These are phyloP conservation scores for Botrytis porri DNA, from an alignment of 2,329 filamentous ascomycete species.

Conservation along the genomic window DNA sequence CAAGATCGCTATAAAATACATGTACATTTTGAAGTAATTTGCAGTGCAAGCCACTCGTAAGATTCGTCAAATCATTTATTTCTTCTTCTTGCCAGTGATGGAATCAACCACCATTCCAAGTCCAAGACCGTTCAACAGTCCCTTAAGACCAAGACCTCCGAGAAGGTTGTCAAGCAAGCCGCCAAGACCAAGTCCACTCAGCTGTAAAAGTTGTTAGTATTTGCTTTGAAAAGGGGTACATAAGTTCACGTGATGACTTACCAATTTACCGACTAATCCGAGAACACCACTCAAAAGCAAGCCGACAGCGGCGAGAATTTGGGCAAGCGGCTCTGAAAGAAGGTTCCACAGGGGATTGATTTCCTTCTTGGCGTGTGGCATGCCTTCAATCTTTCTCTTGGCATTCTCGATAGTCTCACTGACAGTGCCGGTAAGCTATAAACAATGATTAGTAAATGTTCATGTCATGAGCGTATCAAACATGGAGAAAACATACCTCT, in stretches of 20 bases:
- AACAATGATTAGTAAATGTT: conserved; percentile 33
- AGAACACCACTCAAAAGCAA: conserved; percentile 79
- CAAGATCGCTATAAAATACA: conserved; percentile 16
- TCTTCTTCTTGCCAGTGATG: conserved; percentile 47
- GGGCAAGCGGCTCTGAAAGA: conserved; percentile 76
- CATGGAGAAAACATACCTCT: conserved; percentile 50
- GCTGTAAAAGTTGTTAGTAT: conserved; percentile 15
- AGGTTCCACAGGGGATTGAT: conserved; percentile 87
- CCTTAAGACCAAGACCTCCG: conserved; percentile 72
- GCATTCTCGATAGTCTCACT: conserved; percentile 81
- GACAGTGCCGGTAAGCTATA: conserved; percentile 68
- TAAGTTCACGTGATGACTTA: conserved; percentile 33
- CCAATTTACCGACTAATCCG: conserved; percentile 74
- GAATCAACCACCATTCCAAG: conserved; percentile 47
- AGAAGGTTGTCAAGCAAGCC: conserved; percentile 76
- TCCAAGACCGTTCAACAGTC: conserved; percentile 71
- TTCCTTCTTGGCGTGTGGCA: conserved; percentile 94
- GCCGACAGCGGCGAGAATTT: conserved; percentile 88
- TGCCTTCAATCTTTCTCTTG: conserved; percentile 83
- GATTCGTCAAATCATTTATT: conserved; percentile 13
- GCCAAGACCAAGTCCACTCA: conserved; percentile 72
- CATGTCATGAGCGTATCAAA: not conserved
- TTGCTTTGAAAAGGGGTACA: not conserved
- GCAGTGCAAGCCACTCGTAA: not conserved
- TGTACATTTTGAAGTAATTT: not conserved